Conservation (phyloP, 345 rosid species). For the Gossypium longicalyx region DNA sequence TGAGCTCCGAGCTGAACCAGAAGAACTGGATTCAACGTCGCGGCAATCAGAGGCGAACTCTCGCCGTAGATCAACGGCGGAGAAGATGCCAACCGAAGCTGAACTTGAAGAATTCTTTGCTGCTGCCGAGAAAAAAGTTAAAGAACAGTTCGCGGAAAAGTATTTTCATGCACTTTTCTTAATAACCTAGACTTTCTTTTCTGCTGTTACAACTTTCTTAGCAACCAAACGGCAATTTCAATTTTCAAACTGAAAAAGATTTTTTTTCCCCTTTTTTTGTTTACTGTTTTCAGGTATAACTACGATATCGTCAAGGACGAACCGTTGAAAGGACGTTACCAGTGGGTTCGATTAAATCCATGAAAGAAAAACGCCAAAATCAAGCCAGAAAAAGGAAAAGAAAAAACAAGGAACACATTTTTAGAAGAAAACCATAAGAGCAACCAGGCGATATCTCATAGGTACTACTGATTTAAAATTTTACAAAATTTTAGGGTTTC, state of each 20-base stretch:
- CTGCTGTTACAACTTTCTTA: background rate
- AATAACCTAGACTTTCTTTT: background rate
- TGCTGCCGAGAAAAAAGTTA: constrained; percentile 45
- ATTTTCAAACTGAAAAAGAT: background rate
- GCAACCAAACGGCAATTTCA: constrained; percentile 4
- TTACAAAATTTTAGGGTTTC: background rate
- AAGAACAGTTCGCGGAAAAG: constrained; percentile 47
- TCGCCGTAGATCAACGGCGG: constrained; percentile 31
- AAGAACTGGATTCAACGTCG: constrained; percentile 33
- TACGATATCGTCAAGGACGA: constrained; percentile 56
- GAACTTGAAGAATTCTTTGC: constrained; percentile 74
- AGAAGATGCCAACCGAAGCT: constrained; percentile 39
- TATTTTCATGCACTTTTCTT: constrained; percentile 25
- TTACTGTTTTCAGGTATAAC: constrained; percentile 45
- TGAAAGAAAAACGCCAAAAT: constrained; percentile 20
- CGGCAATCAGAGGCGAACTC: constrained; percentile 35
- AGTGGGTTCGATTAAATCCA: constrained; percentile 51
- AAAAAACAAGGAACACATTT: background rate
- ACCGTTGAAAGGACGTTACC: constrained; percentile 71
- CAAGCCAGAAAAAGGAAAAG: background rate
- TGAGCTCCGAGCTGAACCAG: constrained; percentile 28
- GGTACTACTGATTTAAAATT: constrained; percentile 18
- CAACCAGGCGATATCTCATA: constrained; percentile 12
- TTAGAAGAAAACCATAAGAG: background rate
- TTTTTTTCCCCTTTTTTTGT: background rate